A percentile compares a stretch with the other conserved stretches of the same genome.
Conservation (phyloP, 169 alveolate species). For the Plasmodium gonderi region DNA sequence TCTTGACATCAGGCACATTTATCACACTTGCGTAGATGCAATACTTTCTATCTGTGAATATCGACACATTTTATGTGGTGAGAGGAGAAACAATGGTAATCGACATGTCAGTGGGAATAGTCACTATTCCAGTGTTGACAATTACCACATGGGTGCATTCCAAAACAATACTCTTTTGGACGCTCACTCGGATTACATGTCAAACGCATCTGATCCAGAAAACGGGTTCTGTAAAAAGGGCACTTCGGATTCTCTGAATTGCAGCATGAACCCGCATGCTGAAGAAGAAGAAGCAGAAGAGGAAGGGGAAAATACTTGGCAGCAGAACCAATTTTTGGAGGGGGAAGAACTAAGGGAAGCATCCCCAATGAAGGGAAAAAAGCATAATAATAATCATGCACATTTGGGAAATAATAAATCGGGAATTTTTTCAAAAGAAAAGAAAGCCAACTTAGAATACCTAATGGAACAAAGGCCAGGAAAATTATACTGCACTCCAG, state of each 20-base stretch:
- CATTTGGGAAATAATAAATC: not conserved
- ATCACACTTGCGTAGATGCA: conserved; percentile 69
- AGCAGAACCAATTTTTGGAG: not conserved
- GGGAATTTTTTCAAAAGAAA: conserved; percentile 24
- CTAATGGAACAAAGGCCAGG: conserved; percentile 30
- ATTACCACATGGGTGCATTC: not conserved
- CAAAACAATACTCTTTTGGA: conserved; percentile 27
- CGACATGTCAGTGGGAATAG: not conserved
- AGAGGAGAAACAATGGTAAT: not conserved
- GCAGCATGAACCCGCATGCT: not conserved
- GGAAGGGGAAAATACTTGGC: too few species aligned
- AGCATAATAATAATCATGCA: not conserved
- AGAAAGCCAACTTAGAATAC: conserved; percentile 28
- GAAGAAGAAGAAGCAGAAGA: not conserved
- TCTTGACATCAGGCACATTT: conserved; percentile 55
- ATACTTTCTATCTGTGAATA: conserved; percentile 53
- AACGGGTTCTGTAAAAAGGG: not conserved
- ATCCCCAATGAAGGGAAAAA: not conserved
- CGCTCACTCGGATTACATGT: not conserved
- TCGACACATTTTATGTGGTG: conserved; percentile 3
- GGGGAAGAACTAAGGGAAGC: not conserved
- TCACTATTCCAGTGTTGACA: too few species aligned
- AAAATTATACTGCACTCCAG: conserved; percentile 52
- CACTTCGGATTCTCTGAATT: not conserved
- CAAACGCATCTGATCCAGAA: not conserved